Evolutionary conservation across 306 rosid species (phyloP).

Genomic region (Trifolium fragiferum): DNA sequence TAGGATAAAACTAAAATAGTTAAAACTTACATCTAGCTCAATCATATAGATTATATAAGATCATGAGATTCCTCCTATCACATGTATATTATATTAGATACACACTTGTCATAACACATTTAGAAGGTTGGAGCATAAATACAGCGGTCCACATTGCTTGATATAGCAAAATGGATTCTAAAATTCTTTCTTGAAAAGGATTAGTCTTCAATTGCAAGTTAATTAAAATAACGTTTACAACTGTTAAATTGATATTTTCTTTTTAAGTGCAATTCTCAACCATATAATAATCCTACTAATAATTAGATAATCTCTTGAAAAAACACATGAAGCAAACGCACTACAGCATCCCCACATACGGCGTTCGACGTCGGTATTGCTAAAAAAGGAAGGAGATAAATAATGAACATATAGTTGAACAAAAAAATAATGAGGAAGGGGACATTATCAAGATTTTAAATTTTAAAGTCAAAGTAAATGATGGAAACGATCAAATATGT

Average conservation of each 20-base stretch:
- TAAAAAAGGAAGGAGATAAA: not conserved
- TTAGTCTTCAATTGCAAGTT: slow-evolving; percentile 8
- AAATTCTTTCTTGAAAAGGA: slow-evolving; percentile 21
- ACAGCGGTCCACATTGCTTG: slow-evolving; percentile 34
- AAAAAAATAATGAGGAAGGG: slow-evolving; percentile 18
- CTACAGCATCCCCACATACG: slow-evolving; percentile 27
- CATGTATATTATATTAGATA: not conserved
- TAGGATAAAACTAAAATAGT: not conserved
- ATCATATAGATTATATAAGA: not conserved
- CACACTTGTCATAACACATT: not conserved
- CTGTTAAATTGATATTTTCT: slow-evolving; percentile 16
- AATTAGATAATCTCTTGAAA: not conserved
- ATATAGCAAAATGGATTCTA: slow-evolving; percentile 3
- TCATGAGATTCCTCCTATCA: slow-evolving; percentile 9
- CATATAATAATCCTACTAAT: not conserved
- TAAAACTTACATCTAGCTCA: not conserved
- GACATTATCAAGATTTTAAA: slow-evolving; percentile 12
- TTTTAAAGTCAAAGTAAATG: slow-evolving; percentile 41
- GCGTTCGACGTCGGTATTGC: not conserved
- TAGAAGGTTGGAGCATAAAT: slow-evolving; percentile 42
- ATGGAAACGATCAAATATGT: slow-evolving; percentile 19
- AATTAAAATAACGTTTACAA: slow-evolving; percentile 1
- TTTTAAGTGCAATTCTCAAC: slow-evolving; percentile 4
- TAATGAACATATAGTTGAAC: slow-evolving; percentile 31
- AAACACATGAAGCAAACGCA: not conserved